A percentile compares a stretch with the other conserved stretches of the same genome.
Conservation (phyloP, 2,329 filamentous ascomycete species). For the Botrytis squamosa region DNA sequence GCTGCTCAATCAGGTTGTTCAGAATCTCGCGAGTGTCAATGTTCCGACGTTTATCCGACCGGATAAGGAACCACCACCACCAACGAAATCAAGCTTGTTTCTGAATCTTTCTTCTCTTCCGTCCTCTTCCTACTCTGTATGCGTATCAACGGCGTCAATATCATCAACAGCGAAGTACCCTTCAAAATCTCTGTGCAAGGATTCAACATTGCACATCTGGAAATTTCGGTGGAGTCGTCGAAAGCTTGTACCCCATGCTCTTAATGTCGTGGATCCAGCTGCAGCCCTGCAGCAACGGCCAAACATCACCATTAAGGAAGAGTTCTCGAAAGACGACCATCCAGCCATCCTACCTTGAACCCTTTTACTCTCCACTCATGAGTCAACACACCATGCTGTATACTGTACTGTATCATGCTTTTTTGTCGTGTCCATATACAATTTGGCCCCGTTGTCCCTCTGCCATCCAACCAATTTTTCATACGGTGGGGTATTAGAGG, state of each 20-base stretch:
- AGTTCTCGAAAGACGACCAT: neutral
- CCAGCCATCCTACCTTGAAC: neutral
- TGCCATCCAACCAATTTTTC: conserved; percentile 17
- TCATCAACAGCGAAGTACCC: neutral
- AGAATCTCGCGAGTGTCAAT: neutral
- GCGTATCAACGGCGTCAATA: neutral
- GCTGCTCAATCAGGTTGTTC: neutral
- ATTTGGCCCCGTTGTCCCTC: conserved; percentile 17
- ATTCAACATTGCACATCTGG: neutral
- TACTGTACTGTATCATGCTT: neutral
- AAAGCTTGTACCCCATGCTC: conserved; percentile 5
- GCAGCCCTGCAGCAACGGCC: conserved; percentile 6
- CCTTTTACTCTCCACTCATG: conserved; percentile 7
- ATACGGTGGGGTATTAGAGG: neutral
- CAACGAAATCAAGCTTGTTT: neutral
- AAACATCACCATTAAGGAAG: neutral
- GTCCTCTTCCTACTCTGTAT: neutral
- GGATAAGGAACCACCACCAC: neutral
- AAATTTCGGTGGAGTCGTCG: neutral
- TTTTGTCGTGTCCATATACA: conserved; percentile 9
- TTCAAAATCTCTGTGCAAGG: neutral
- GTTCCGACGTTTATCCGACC: neutral
- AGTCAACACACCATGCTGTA: conserved; percentile 12
- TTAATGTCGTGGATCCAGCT: conserved; percentile 16
- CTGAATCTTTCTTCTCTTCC: neutral